These are phyloP conservation scores for Cornus suecica DNA, from an alignment of 148 eudicot species.

Conservation along the genomic window DNA sequence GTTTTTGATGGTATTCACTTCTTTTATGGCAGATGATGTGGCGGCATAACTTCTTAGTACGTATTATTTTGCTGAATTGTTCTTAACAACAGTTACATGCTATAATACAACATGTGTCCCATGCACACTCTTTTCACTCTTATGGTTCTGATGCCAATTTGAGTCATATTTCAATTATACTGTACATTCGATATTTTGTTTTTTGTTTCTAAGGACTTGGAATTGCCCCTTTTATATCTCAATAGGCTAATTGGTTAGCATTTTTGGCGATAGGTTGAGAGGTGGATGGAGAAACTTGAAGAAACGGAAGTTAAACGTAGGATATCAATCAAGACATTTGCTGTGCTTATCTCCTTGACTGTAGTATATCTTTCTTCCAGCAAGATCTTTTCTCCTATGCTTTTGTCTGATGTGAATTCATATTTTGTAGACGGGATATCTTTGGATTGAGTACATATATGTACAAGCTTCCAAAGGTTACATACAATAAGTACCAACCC, in stretches of 20 bases:
- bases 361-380: conserved; percentile 34
- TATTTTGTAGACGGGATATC: conserved; percentile 68
- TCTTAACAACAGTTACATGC: conserved; percentile 74
- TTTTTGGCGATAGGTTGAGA: conserved; percentile 61
- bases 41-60: conserved; percentile 97
- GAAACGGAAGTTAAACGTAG: conserved; percentile 68
- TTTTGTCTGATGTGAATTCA: neutral
- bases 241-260: conserved; percentile 6
- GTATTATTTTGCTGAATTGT: conserved; percentile 65
- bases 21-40: conserved; percentile 90
- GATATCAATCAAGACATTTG: conserved; percentile 52
- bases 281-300: conserved; percentile 97
- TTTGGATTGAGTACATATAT: conserved; percentile 82
- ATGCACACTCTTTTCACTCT: conserved; percentile 99
- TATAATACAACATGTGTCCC: conserved; percentile 94
- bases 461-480: conserved; percentile 85
- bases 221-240: neutral
- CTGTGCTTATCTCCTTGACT: conserved; percentile 45
- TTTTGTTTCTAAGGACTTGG: neutral
- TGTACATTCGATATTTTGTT: neutral
- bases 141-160: conserved; percentile 45
- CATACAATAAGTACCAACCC: conserved; percentile 89
- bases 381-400: conserved; percentile 4
- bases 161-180: neutral
- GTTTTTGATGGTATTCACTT: conserved; percentile 22